phyloP scores from a whole-genome alignment of 2,329 filamentous ascomycete species.

The Aspergillus eucalypticola region DNA sequence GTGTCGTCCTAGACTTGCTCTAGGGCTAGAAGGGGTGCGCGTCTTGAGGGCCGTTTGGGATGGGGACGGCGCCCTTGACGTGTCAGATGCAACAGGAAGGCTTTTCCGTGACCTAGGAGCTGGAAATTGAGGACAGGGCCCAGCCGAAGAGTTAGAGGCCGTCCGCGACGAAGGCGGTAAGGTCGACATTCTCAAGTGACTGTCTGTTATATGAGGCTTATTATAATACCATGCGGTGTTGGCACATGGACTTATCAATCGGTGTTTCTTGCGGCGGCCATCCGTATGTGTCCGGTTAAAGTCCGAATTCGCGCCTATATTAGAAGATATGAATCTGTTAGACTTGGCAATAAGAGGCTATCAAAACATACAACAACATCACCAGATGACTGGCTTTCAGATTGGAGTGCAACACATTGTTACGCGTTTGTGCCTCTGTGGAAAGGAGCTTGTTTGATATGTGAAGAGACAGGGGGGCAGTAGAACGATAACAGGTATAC shows the following conservation, averaged over 20 bases:
- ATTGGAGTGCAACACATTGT: neutral
- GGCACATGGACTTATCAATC: neutral
- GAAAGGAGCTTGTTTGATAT: neutral
- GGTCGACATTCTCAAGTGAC: slow-evolving; percentile 49
- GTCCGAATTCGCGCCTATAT: neutral
- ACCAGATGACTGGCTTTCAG: neutral
- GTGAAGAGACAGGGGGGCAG: neutral
- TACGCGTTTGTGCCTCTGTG: neutral
- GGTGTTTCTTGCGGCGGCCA: neutral
- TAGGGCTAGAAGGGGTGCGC: slow-evolving; percentile 60
- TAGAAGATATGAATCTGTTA: neutral
- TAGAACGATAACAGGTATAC: neutral
- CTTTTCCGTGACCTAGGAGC: slow-evolving; percentile 71
- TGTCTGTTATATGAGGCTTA: neutral
- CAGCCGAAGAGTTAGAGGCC: slow-evolving; percentile 66
- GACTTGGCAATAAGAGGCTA: neutral
- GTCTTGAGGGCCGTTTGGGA: slow-evolving; percentile 55
- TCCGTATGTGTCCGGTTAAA: neutral
- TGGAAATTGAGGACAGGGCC: slow-evolving; percentile 72
- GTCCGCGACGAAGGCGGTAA: slow-evolving; percentile 66
- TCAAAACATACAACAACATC: neutral
- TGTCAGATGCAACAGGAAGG: slow-evolving; percentile 51
- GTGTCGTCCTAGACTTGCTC: slow-evolving; percentile 53
- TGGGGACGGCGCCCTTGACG: slow-evolving; percentile 46
- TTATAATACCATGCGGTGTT: neutral